Conservation (phyloP, 805 yeast species). For the Cyberlindnera mississippiensis region DNA sequence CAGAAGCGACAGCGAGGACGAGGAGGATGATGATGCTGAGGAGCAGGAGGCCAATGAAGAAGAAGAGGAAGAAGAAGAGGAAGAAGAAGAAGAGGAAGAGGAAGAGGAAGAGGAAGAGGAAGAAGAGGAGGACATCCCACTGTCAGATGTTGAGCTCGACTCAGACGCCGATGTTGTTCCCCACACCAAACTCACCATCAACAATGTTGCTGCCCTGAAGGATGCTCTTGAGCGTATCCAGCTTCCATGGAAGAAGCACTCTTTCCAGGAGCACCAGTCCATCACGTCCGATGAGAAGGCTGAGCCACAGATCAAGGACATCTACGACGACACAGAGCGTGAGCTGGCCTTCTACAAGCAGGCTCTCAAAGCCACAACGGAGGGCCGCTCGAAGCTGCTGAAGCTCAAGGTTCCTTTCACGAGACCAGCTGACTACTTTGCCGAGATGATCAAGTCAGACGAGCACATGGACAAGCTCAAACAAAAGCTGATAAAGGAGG, state of each 20-base stretch:
- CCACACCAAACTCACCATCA: constrained; percentile 81
- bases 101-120: constrained; percentile 56
- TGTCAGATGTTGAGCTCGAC: constrained; percentile 88
- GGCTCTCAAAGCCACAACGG: constrained; percentile 77
- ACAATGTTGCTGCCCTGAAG: constrained; percentile 79
- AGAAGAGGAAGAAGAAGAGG: constrained; percentile 41
- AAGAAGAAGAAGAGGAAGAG: constrained; percentile 44
- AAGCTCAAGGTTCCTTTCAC: constrained; percentile 81
- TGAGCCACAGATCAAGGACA: constrained; percentile 71
- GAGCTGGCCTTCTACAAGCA: constrained; percentile 95
- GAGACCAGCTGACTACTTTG: constrained; percentile 93
- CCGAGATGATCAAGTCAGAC: constrained; percentile 97
- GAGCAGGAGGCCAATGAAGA: constrained; percentile 38
- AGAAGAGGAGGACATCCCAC: constrained; percentile 78
- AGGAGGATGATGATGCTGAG: constrained; percentile 24
- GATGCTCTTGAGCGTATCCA: constrained; percentile 65
- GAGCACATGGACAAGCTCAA: constrained; percentile 96
- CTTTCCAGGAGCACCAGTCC: constrained; percentile 83
- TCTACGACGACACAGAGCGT: constrained; percentile 93
- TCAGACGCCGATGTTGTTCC: constrained; percentile 95
- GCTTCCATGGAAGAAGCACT: constrained; percentile 53
- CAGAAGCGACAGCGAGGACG: constrained; percentile 44
- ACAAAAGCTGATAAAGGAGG: constrained; percentile 73
- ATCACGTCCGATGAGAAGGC: constrained; percentile 57
- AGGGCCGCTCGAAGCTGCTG: constrained; percentile 61